Percentiles rank a stretch among this genome's conserved stretches.
These are phyloP conservation scores for Williopsis jadinii DNA, from an alignment of 1,139 yeast species.

Conservation along the genomic window DNA sequence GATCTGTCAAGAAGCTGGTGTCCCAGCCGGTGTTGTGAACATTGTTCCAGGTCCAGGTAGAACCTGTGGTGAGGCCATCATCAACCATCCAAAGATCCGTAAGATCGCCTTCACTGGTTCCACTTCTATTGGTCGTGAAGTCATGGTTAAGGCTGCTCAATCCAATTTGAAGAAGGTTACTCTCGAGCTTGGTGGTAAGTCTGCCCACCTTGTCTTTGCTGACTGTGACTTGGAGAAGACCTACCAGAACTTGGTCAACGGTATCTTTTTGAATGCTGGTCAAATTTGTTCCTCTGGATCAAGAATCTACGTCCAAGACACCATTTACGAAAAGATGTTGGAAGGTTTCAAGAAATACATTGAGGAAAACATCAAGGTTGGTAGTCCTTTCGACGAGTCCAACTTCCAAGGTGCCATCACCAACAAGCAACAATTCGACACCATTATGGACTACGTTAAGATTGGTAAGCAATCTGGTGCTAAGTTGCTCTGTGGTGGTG, in stretches of 20 bases:
- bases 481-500: conserved; percentile 64
- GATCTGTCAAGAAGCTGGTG: conserved; percentile 60
- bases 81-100: conserved; percentile 61
- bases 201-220: conserved; percentile 69
- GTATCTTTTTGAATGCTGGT: conserved; percentile 76
- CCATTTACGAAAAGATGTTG: conserved; percentile 59
- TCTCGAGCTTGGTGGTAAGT: conserved; percentile 81
- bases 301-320: conserved; percentile 71
- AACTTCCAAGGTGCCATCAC: conserved; percentile 71
- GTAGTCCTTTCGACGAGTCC: conserved; percentile 65
- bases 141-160: conserved; percentile 62
- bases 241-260: conserved; percentile 48
- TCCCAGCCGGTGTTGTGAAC: conserved; percentile 77
- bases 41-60: conserved; percentile 71
- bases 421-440: conserved; percentile 61
- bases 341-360: conserved; percentile 51
- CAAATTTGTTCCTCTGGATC: conserved; percentile 88
- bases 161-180: conserved; percentile 73
- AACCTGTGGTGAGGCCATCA: conserved; percentile 66
- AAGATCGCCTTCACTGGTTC: conserved; percentile 85
- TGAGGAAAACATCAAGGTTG: conserved; percentile 48
- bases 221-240: conserved; percentile 65
- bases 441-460: conserved; percentile 62
- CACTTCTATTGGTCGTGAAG: conserved; percentile 64
- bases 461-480: conserved; percentile 70